Evolutionary conservation across 164 flowering plant species (phyloP).

Genomic region (Pachysandra terminalis): DNA sequence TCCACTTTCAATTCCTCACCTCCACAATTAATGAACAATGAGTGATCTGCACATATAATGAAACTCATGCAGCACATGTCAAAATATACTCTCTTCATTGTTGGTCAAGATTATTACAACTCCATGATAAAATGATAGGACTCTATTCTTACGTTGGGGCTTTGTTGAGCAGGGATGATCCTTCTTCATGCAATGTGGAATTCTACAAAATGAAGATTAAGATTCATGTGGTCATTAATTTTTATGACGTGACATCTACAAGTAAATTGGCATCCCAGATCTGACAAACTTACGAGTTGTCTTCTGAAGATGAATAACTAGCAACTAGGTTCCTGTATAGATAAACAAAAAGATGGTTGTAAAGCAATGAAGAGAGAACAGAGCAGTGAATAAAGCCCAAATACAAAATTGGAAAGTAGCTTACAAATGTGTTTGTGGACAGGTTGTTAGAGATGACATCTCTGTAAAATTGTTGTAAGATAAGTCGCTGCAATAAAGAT

Average conservation of each 20-base stretch:
- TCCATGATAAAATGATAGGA: background rate
- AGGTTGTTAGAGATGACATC: background rate
- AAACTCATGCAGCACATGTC: background rate
- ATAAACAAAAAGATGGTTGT: background rate
- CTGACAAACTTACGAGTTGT: slow-evolving; percentile 40
- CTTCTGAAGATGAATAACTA: slow-evolving; percentile 29
- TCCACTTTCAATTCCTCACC: slow-evolving; percentile 30
- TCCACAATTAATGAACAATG: slow-evolving; percentile 77
- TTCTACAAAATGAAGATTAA: slow-evolving; percentile 22
- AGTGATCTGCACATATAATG: slow-evolving; percentile 42
- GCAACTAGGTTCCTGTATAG: slow-evolving; percentile 52
- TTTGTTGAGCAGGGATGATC: slow-evolving; percentile 51
- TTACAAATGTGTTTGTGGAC: slow-evolving; percentile 2
- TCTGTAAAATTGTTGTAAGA: slow-evolving; percentile 72
- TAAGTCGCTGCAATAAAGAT: slow-evolving; percentile 58
- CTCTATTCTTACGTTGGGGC: slow-evolving; percentile 40
- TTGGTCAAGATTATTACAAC: background rate
- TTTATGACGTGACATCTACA: background rate
- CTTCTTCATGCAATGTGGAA: slow-evolving; percentile 57
- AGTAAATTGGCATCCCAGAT: background rate
- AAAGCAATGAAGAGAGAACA: background rate
- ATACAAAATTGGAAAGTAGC: background rate
- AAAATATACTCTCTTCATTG: too few species aligned
- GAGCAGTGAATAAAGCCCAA: background rate
- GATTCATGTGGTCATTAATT: background rate